Evolutionary conservation across 2,329 filamentous ascomycete species (phyloP), one percentile per base, ranked within the genome.

Genomic region (Cordyceps tenuipes): DNA sequence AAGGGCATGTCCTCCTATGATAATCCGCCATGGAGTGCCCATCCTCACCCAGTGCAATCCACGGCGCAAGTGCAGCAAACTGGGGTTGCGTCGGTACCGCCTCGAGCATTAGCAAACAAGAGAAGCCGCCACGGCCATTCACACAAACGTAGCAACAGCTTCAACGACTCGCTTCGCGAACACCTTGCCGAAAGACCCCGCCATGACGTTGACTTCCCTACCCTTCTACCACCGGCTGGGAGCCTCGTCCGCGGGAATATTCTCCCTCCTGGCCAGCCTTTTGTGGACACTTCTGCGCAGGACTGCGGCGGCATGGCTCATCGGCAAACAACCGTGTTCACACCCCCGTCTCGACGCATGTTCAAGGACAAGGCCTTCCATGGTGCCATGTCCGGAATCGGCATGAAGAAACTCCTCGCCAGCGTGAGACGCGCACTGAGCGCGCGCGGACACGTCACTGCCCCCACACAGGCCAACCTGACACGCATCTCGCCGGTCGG

Each of bases 171-270:
- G 1, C 72, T 93, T 56, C 80, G 91, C 65, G 89, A 94, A 72
- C 86, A 76, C 73, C 83, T 71, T 23, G 72, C 73, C 6, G 81
- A 83, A 50, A 81, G 77, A 62, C 69, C 78, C 4, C 77, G 78
- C 63, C 82, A 81, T 63, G 82, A 82, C 23, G 75, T 79, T 3
- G 83, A 86, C 61, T 73, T 86, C 17, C 72, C 85, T 15, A 79
- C 87, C 63, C 79, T 85, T 10, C 77, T 86, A 23, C 84, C 88
- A 13, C 87, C 90, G 67, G 86, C 88, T 4, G 91, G 92, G 10
- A 93, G 89, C 64, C 82, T 99, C 43, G 92, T 97, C 21, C 84
- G 93, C 55, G 94, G 94, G 15, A 90, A 91, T 61, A 70, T 96
- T 6, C 83, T 95, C 63, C 90, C 91, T 17, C 94, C 93, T 1